phyloP scores from a whole-genome alignment of 179 eudicot species.

The Spinacia oleracea region DNA sequence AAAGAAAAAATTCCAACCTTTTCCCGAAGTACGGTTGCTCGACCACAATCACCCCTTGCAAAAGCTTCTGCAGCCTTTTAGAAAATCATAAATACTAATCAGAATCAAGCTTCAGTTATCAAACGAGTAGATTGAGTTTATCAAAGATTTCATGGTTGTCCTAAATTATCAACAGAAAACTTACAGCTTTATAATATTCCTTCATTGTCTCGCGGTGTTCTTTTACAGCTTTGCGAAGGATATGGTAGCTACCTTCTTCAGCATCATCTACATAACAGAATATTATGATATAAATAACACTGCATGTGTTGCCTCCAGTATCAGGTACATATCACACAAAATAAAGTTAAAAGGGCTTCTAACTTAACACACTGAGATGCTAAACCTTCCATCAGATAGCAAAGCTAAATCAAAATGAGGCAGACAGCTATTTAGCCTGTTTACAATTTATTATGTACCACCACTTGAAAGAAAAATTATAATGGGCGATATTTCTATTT shows the following conservation, averaged over 20 bases:
- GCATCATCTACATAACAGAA: slow-evolving; percentile 26
- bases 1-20: slow-evolving; percentile 32
- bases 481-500: no score
- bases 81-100: slow-evolving; percentile 12
- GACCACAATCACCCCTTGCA: slow-evolving; percentile 35
- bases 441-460: background rate
- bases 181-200: slow-evolving; percentile 47
- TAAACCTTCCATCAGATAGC: background rate
- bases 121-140: background rate
- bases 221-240: slow-evolving; percentile 46
- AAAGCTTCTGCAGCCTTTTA: slow-evolving; percentile 47
- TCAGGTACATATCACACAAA: background rate
- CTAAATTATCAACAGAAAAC: slow-evolving; percentile 7
- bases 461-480: background rate
- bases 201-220: slow-evolving; percentile 40
- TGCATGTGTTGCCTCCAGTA: background rate
- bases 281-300: background rate
- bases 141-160: slow-evolving; percentile 4
- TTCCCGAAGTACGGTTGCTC: slow-evolving; percentile 32
- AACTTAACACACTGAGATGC: background rate
- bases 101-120: slow-evolving; percentile 14
- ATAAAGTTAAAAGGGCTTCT: slow-evolving; percentile 1
- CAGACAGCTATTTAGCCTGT: background rate
- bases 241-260: slow-evolving; percentile 32
- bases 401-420: background rate